Evolutionary conservation across 1,139 yeast genomes (phyloP).

Genomic region (Candida buenavistaensis): DNA sequence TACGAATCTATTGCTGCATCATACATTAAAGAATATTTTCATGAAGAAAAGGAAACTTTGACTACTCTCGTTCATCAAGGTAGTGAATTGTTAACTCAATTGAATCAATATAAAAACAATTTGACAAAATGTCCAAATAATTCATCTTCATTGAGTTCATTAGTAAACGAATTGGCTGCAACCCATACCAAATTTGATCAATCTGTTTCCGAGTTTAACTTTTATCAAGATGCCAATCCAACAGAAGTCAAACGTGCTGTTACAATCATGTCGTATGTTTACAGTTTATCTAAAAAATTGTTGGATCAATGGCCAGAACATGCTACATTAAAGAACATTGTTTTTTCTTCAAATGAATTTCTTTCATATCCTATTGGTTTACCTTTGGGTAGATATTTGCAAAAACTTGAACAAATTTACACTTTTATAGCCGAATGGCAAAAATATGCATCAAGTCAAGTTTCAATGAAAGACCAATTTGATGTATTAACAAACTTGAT

Average conservation of each 20-base stretch:
- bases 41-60: slow-evolving; percentile 18
- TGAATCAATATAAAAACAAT: slow-evolving; percentile 19
- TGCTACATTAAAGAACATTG: slow-evolving; percentile 75
- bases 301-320: slow-evolving; percentile 91
- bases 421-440: slow-evolving; percentile 90
- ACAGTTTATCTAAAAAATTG: slow-evolving; percentile 47
- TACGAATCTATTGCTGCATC: slow-evolving; percentile 30
- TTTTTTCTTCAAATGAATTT: slow-evolving; percentile 67
- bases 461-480: slow-evolving; percentile 57
- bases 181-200: slow-evolving; percentile 22
- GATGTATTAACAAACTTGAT: slow-evolving; percentile 65
- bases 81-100: slow-evolving; percentile 29
- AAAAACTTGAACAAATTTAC: slow-evolving; percentile 84
- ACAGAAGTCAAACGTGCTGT: slow-evolving; percentile 64
- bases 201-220: slow-evolving; percentile 43
- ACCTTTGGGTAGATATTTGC: slow-evolving; percentile 76
- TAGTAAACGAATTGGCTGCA: slow-evolving; percentile 39
- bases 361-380: slow-evolving; percentile 59
- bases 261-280: slow-evolving; percentile 48
- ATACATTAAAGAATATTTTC: slow-evolving; percentile 31
- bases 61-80: slow-evolving; percentile 43
- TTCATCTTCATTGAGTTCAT: slow-evolving; percentile 41
- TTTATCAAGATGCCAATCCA: slow-evolving; percentile 67
- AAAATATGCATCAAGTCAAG: slow-evolving; percentile 81
- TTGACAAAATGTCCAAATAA: slow-evolving; percentile 22